Conservation (phyloP, 2,329 filamentous ascomycete species). For the Penicillium glabrum region DNA sequence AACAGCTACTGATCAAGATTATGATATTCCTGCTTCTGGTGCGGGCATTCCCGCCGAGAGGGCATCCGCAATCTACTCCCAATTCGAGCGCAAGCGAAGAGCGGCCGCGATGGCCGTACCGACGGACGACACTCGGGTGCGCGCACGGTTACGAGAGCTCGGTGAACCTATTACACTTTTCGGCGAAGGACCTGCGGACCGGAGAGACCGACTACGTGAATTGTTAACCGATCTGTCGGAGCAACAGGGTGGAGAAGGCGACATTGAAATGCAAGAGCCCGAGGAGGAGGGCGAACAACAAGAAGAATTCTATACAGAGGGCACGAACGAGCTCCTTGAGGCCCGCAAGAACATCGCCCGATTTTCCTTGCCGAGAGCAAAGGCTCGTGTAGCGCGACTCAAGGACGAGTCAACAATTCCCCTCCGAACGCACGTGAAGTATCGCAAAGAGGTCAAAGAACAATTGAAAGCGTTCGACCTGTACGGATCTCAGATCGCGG, state of each 20-base stretch:
- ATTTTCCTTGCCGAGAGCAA: constrained; percentile 81
- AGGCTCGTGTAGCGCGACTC: constrained; percentile 72
- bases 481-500: constrained; percentile 89
- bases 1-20: constrained; percentile 73
- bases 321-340: constrained; percentile 69
- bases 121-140: constrained; percentile 87
- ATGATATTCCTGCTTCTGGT: constrained; percentile 68
- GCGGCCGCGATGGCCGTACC: constrained; percentile 88
- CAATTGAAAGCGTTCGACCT: constrained; percentile 79
- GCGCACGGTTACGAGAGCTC: constrained; percentile 75
- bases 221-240: constrained; percentile 74
- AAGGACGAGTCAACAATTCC: constrained; percentile 79
- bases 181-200: constrained; percentile 81
- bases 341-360: constrained; percentile 76
- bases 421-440: constrained; percentile 85
- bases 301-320: constrained; percentile 94
- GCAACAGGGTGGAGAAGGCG: constrained; percentile 51
- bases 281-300: constrained; percentile 69
- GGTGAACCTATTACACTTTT: constrained; percentile 95
- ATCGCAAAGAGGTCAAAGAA: constrained; percentile 86
- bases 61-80: constrained; percentile 78
- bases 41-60: constrained; percentile 74
- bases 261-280: constrained; percentile 54
- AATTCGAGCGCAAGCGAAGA: constrained; percentile 88
- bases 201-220: constrained; percentile 82